phyloP scores from a whole-genome alignment of 2,329 filamentous ascomycete genomes.

The Teratosphaeria nubilosa region DNA sequence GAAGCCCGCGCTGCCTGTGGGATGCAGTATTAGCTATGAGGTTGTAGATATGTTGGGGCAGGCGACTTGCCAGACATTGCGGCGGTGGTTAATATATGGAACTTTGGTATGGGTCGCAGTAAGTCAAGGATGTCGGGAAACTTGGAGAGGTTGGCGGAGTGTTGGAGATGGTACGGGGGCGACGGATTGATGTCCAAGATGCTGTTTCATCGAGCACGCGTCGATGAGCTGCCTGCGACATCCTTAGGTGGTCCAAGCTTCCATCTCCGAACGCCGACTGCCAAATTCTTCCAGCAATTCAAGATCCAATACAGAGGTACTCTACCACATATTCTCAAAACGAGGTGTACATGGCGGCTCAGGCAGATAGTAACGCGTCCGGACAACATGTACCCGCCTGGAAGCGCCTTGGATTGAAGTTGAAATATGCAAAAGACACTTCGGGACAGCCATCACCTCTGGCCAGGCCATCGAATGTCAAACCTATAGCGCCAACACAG shows the following conservation, averaged over 20 bases:
- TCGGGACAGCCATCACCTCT: conserved; percentile 5
- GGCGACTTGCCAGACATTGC: not conserved
- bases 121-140: not conserved
- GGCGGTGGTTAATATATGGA: not conserved
- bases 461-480: not conserved
- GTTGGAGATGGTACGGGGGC: not conserved
- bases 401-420: conserved; percentile 51
- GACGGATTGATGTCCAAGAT: not conserved
- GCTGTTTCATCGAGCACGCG: not conserved
- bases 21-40: not conserved
- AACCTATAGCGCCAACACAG: not conserved
- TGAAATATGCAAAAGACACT: conserved; percentile 42
- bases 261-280: not conserved
- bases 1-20: conserved; percentile 71
- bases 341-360: conserved; percentile 14
- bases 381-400: conserved; percentile 42
- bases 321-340: conserved; percentile 16
- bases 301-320: not conserved
- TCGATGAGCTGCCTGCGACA: not conserved
- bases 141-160: not conserved
- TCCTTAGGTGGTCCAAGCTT: not conserved
- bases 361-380: conserved; percentile 24
- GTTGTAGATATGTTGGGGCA: not conserved
- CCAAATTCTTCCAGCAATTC: not conserved
- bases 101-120: not conserved